Conservation (phyloP, 768 basidiomycete genomes). For the Russula sp. region DNA sequence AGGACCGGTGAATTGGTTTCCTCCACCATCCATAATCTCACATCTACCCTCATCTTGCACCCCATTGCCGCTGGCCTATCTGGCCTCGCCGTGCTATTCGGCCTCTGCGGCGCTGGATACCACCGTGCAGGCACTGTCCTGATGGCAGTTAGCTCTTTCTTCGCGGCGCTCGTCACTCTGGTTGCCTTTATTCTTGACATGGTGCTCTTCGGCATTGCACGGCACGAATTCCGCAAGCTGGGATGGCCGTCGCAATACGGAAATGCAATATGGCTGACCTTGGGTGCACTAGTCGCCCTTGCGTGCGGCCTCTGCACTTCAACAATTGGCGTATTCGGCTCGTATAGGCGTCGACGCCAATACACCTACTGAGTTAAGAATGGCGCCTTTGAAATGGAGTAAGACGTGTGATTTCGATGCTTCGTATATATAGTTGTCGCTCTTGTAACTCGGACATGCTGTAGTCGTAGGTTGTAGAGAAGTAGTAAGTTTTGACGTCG, state of each 20-base stretch:
- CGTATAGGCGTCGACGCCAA: slow-evolving; percentile 42
- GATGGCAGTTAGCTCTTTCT: slow-evolving; percentile 62
- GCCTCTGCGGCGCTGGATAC: slow-evolving; percentile 57
- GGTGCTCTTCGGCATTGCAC: slow-evolving; percentile 69
- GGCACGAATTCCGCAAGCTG: slow-evolving; percentile 47
- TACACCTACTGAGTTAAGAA: slow-evolving; percentile 23
- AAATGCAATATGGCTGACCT: slow-evolving; percentile 78
- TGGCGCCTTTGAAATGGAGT: background rate
- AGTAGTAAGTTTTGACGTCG: background rate
- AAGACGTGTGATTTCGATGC: background rate
- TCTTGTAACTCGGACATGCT: background rate
- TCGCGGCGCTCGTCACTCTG: slow-evolving; percentile 63
- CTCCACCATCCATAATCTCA: slow-evolving; percentile 58
- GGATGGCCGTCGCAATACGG: slow-evolving; percentile 54
- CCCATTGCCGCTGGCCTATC: slow-evolving; percentile 72
- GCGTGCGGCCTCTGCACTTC: slow-evolving; percentile 60
- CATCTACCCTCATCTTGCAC: slow-evolving; percentile 68
- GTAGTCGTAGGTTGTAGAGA: background rate
- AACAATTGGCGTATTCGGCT: slow-evolving; percentile 60
- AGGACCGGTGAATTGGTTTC: slow-evolving; percentile 46
- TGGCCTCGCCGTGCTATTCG: slow-evolving; percentile 60
- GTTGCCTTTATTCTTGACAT: slow-evolving; percentile 74
- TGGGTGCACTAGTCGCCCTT: slow-evolving; percentile 66
- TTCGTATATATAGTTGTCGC: background rate
- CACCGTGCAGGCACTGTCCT: slow-evolving; percentile 68